A percentile compares a stretch with the other conserved stretches of the same genome.
Conservation (phyloP, 257 asterid genomes). For the Salvia rosmarinus region DNA sequence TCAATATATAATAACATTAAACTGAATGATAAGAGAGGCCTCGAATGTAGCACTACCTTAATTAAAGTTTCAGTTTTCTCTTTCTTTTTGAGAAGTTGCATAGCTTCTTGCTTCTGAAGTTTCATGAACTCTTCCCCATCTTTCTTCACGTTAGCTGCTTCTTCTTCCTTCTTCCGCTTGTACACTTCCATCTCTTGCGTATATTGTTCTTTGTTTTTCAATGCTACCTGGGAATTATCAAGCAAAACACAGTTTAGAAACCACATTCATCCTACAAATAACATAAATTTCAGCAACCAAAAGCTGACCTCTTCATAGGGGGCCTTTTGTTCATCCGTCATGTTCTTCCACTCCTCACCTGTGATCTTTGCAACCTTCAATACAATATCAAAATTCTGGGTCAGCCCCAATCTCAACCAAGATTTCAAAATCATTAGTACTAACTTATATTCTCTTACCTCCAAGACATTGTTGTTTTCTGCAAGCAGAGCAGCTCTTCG, state of each 20-base stretch:
- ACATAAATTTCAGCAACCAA: neutral
- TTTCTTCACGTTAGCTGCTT: constrained; percentile 48
- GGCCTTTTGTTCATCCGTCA: constrained; percentile 63
- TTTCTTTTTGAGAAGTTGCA: constrained; percentile 90
- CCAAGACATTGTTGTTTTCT: constrained; percentile 63
- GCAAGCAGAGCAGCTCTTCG: constrained; percentile 62
- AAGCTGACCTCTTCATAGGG: constrained; percentile 67
- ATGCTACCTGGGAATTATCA: constrained; percentile 52
- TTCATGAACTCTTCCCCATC: constrained; percentile 76
- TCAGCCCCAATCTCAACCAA: constrained; percentile 1
- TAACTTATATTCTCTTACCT: constrained; percentile 46
- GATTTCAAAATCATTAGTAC: neutral
- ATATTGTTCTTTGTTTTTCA: constrained; percentile 67
- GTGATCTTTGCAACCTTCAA: constrained; percentile 66
- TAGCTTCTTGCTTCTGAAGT: constrained; percentile 84
- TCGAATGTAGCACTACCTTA: constrained; percentile 48
- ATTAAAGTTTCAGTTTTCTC: constrained; percentile 76
- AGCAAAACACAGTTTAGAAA: constrained; percentile 14
- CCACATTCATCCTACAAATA: neutral
- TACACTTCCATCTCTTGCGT: constrained; percentile 70
- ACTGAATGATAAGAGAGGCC: neutral
- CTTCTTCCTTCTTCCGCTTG: constrained; percentile 83
- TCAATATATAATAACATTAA: neutral
- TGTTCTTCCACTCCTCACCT: constrained; percentile 92
- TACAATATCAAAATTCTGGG: neutral